Evolutionary conservation across 2,329 filamentous ascomycete genomes (phyloP), one percentile per base, ranked within the genome.

Genomic region (Balansia obtecta): DNA sequence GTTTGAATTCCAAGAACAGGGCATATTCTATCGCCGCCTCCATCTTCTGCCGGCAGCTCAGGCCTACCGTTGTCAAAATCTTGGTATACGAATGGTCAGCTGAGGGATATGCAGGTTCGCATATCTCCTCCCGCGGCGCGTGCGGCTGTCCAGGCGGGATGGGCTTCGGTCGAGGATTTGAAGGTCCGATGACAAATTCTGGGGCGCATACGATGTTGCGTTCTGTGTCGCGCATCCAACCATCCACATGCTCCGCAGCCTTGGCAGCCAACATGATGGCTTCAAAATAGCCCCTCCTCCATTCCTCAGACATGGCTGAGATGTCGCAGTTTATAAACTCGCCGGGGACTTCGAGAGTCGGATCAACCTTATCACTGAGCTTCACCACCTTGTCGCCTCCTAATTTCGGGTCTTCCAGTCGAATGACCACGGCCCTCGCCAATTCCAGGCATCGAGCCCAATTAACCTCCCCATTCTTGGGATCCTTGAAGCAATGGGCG

Each of bases 201-300:
- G 79, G 76, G 0, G 86, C 82, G 56, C 87, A 91, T 32, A 85
- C 76, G 27, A 85, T 68, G 41, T 76, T 74, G 55, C 81, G 75
- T 9, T 76, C 83, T 43, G 68, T 80, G 65, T 95, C 88, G 42
- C 76, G 73, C 15, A 94, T 73, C 76, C 83, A 88, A 45, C 85
- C 85, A 55, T 95, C 87, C 22, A 94, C 70, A 57, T 90, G 80
- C 67, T 96, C 90, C 4, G 88, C 82, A 0, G 83, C 80, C 56
- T 80, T 79, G 0, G 85, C 90, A 53, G 80, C 80, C 11, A 84
- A 76, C 80, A 96, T 87, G 45, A 96, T 69, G 3, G 83, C 77
- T 60, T 94, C 82, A 60, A 85, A 89, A 67, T 97, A 97, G 1
- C 88, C 89, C 50, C 87, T 75, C 59, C 85, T 75, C 91, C 90